Conservation (phyloP, 148 eudicot genomes). For the Fagopyrum esculentum region DNA sequence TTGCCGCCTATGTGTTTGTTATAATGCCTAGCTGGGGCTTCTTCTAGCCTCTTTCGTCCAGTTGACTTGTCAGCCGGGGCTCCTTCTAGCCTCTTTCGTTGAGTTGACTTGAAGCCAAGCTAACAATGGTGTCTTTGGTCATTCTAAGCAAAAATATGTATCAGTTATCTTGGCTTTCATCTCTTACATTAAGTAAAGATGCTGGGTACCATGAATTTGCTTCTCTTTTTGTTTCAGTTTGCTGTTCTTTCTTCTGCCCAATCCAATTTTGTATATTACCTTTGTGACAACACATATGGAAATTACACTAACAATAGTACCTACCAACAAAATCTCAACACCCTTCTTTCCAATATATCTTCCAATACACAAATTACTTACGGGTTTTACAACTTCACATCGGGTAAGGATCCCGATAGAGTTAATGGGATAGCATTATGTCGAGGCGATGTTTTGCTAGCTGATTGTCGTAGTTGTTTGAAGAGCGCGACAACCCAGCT, state of each 20-base stretch:
- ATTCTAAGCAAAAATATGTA: neutral
- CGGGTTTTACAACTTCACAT: slow-evolving; percentile 18
- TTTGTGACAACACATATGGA: slow-evolving; percentile 5
- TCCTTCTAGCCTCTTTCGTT: neutral
- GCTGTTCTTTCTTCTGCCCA: neutral
- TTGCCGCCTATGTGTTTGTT: neutral
- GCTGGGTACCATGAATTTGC: neutral
- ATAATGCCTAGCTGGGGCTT: neutral
- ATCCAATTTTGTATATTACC: neutral
- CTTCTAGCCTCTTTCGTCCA: too few relatives aligned
- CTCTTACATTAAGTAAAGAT: slow-evolving; percentile 1
- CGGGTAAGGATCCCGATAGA: slow-evolving; percentile 1
- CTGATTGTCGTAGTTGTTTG: slow-evolving; percentile 22
- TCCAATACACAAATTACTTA: slow-evolving; percentile 10
- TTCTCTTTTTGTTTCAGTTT: neutral
- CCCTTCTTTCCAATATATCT: slow-evolving; percentile 10
- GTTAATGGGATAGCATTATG: slow-evolving; percentile 18
- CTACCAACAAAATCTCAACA: slow-evolving; percentile 15
- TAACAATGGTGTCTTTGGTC: neutral
- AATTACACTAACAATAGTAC: slow-evolving; percentile 14
- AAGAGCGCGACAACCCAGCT: slow-evolving; percentile 6
- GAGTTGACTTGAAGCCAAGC: neutral
- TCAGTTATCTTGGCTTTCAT: neutral
- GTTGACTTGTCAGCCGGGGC: neutral
- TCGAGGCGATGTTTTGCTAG: slow-evolving; percentile 18